Evolutionary conservation across 352 stramenopile species (phyloP), one percentile per base, ranked within the genome.

Genomic region (Pythium angustatum): DNA sequence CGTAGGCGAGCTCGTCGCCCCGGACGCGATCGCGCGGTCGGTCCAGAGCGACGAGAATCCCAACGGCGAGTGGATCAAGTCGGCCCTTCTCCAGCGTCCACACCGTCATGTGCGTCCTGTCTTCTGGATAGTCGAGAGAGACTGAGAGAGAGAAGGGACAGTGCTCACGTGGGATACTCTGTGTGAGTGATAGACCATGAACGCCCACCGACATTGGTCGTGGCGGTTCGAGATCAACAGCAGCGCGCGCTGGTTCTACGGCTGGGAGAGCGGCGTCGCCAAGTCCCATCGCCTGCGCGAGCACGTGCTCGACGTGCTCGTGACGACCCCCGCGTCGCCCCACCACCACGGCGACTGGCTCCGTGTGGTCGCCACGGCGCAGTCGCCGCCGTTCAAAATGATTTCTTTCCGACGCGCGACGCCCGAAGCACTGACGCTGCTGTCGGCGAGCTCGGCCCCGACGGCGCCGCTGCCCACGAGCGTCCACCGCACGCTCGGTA

Each of bases 221-320:
- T 47, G 38, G 24, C 45, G 15, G 21, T 86, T 85, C 53, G 61
- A 80, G 62, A 68, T 88, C 66, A 88, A 85, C 47, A 28, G 68
- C 1, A 65, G 67, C 24, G 78, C 76, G 30, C 64, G 77, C 21
- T 89, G 80, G 80, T 89, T 85, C 61, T 89, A 87, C 70, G 66
- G 81, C 21, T 89, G 80, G 78, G 80, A 87, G 34, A 86, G 75
- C 43, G 80, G 71, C 9, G 78, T 77, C 36, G 85, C 71, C 24
- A 87, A 87, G 66, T 68, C 73, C 12, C 78, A 87, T 45, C 72
- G 80, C 5, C 80, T 85, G 58, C 81, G 64, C 11, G 75, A 83
- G 51, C 80, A 87, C 59, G 71, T 79, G 41, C 68, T 87, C 15
- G 60, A 70, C 3, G 78, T 77, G 34, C 6, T 56, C 24, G 51